Evolutionary conservation across 768 basidiomycete genomes (phyloP).

Genomic region (Suillus spraguei): DNA sequence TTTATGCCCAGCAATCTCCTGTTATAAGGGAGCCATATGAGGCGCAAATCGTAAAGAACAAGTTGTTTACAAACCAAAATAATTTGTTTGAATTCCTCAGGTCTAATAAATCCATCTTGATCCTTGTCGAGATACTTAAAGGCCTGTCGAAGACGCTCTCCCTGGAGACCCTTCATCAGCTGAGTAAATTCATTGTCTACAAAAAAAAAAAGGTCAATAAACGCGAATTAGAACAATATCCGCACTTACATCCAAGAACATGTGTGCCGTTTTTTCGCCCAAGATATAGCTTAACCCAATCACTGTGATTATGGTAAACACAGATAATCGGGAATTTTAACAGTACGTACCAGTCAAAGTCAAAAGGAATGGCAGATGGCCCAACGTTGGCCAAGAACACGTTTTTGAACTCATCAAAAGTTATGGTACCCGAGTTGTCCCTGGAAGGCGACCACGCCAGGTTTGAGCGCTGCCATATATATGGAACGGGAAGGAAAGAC

Average conservation of each 20-base stretch:
- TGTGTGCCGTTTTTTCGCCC: slow-evolving; percentile 91
- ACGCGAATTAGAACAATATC: slow-evolving; percentile 3
- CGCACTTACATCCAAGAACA: slow-evolving; percentile 82
- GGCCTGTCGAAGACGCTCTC: slow-evolving; percentile 94
- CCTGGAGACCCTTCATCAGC: slow-evolving; percentile 98
- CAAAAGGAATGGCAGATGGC: slow-evolving; percentile 85
- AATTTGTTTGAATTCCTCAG: slow-evolving; percentile 94
- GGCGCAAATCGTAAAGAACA: not conserved
- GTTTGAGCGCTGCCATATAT: slow-evolving; percentile 10
- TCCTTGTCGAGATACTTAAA: slow-evolving; percentile 91
- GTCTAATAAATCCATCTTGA: slow-evolving; percentile 90
- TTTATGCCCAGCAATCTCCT: slow-evolving; percentile 98
- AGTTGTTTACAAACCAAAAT: slow-evolving; percentile 65
- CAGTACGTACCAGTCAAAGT: slow-evolving; percentile 80
- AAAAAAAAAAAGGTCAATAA: slow-evolving; percentile 3
- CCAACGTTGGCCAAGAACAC: slow-evolving; percentile 84
- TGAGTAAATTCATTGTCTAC: slow-evolving; percentile 96
- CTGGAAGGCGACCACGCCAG: slow-evolving; percentile 40
- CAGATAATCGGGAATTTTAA: slow-evolving; percentile 4
- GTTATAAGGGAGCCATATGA: slow-evolving; percentile 5
- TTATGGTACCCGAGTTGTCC: slow-evolving; percentile 90
- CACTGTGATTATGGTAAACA: slow-evolving; percentile 42
- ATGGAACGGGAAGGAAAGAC: slow-evolving; percentile 32
- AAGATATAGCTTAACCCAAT: slow-evolving; percentile 96
- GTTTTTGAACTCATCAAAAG: slow-evolving; percentile 92